Evolutionary conservation across 257 asterid species (phyloP).

Genomic region (Solanum ahanhuiri): DNA sequence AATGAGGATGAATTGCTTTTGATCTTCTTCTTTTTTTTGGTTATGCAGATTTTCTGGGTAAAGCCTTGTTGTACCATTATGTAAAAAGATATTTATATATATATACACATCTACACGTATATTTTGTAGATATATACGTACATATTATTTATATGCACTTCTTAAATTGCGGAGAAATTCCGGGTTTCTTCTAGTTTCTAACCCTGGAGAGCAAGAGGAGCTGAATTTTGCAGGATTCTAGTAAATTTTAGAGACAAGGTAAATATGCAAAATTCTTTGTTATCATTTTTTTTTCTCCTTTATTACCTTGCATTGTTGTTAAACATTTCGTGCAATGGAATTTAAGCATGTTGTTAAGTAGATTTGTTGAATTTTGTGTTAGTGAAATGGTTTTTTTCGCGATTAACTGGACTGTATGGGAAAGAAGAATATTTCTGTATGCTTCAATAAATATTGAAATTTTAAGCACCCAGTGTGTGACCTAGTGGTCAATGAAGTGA

Average conservation of each 20-base stretch:
- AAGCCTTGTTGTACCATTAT: background rate
- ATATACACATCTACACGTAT: background rate
- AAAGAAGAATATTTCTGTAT: background rate
- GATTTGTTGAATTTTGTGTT: background rate
- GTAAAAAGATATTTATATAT: background rate
- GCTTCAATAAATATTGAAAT: background rate
- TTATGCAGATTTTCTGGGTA: background rate
- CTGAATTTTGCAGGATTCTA: background rate
- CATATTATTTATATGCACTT: background rate
- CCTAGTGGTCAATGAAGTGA: background rate
- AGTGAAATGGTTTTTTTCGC: background rate
- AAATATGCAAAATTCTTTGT: background rate
- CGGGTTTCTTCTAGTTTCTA: background rate
- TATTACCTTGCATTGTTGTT: background rate
- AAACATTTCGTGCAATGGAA: background rate
- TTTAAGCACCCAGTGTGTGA: background rate
- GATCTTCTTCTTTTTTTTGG: background rate
- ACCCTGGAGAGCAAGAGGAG: background rate
- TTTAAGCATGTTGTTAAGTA: background rate
- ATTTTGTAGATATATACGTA: background rate
- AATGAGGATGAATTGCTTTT: background rate
- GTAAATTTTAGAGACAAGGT: background rate
- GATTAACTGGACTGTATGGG: background rate
- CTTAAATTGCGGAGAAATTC: constrained; percentile 1
- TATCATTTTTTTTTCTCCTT: background rate